Conservation (phyloP, 768 basidiomycete genomes). For the Collybia sp. region DNA sequence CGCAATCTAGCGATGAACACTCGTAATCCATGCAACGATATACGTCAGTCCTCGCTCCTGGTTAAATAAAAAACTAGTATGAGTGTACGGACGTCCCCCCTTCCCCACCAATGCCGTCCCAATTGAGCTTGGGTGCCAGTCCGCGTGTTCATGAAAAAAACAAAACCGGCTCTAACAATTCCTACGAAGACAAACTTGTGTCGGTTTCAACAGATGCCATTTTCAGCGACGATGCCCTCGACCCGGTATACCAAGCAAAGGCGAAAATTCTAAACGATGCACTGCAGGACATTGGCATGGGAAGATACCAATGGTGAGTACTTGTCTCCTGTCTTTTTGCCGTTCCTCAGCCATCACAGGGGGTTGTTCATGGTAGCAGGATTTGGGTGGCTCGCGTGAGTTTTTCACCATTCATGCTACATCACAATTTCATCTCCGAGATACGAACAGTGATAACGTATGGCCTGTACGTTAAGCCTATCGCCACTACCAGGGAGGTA, state of each 20-base stretch:
- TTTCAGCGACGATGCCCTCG: slow-evolving; percentile 22
- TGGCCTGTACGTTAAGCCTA: slow-evolving; percentile 54
- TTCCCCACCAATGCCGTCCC: no score
- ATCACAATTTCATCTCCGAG: not conserved
- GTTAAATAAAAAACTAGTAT: no score
- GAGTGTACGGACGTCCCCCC: no score
- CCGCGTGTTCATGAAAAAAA: no score
- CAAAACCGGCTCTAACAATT: no score
- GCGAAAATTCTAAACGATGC: slow-evolving; percentile 54
- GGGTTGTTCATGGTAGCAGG: slow-evolving; percentile 65
- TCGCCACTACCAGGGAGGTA: not conserved
- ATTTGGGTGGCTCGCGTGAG: slow-evolving; percentile 75
- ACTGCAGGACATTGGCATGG: slow-evolving; percentile 66
- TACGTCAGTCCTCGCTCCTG: no score
- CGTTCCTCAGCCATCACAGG: slow-evolving; percentile 27
- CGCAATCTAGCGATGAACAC: no score
- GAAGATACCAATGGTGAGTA: slow-evolving; percentile 52
- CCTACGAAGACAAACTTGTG: no score
- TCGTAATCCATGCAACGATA: no score
- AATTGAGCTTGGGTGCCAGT: no score
- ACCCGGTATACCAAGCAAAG: slow-evolving; percentile 57
- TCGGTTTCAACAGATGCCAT: slow-evolving; percentile 6
- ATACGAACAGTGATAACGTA: slow-evolving; percentile 51
- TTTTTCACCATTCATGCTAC: slow-evolving; percentile 6
- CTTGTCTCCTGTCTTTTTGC: not conserved